Evolutionary conservation across 352 stramenopile genomes (phyloP).

Genomic region (Globisporangium echinulatum): DNA sequence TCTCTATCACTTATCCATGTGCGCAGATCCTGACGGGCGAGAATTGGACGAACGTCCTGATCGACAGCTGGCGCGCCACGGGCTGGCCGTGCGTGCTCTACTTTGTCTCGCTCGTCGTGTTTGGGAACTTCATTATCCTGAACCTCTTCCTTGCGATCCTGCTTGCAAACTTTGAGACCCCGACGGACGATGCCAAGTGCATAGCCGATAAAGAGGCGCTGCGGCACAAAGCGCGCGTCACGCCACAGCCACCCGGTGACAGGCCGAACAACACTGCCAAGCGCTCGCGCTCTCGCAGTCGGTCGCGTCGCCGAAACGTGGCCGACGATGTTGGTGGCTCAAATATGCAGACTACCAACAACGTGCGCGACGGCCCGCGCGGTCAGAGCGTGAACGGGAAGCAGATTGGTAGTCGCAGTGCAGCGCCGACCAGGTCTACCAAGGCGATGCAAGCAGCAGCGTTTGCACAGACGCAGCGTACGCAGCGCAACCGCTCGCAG

Average conservation of each 20-base stretch:
- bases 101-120: slow-evolving; percentile 77
- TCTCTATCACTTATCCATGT: slow-evolving; percentile 5
- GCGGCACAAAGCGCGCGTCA: slow-evolving; percentile 24
- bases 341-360: not conserved
- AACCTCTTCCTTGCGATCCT: slow-evolving; percentile 92
- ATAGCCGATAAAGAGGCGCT: slow-evolving; percentile 25
- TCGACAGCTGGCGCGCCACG: slow-evolving; percentile 68
- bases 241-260: slow-evolving; percentile 19
- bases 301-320: slow-evolving; percentile 24
- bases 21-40: slow-evolving; percentile 87
- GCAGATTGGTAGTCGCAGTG: no score
- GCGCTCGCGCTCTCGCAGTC: slow-evolving; percentile 56
- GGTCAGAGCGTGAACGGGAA: not conserved
- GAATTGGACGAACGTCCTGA: slow-evolving; percentile 90
- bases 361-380: no score
- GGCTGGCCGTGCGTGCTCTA: slow-evolving; percentile 59
- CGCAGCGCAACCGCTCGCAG: slow-evolving; percentile 13
- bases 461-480: slow-evolving; percentile 2
- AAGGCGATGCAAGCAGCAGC: not conserved
- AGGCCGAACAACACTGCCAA: slow-evolving; percentile 31
- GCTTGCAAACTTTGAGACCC: slow-evolving; percentile 80
- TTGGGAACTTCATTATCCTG: slow-evolving; percentile 88
- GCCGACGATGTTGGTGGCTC: not conserved
- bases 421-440: no score
- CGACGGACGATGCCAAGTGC: slow-evolving; percentile 33